Evolutionary conservation across 2,329 filamentous ascomycete species (phyloP).

Genomic region (Fusarium napiforme): DNA sequence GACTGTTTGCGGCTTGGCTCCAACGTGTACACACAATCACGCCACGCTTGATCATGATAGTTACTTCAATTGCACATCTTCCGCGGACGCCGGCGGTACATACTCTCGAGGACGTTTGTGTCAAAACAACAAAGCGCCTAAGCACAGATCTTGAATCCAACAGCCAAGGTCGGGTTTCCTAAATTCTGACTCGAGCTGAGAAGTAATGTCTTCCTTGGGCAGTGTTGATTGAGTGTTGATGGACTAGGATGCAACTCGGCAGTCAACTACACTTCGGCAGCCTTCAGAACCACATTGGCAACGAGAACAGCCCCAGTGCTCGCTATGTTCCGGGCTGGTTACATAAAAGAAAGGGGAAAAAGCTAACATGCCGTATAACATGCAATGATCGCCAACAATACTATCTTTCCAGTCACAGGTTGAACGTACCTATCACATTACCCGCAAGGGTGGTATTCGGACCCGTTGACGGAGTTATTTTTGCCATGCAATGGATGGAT

Average conservation of each 20-base stretch:
- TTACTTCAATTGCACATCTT: neutral
- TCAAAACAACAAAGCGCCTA: neutral
- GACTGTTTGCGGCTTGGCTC: neutral
- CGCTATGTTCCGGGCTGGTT: constrained; percentile 6
- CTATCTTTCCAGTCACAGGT: constrained; percentile 16
- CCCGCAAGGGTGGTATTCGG: constrained; percentile 17
- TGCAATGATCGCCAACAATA: constrained; percentile 18
- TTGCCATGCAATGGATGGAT: constrained; percentile 15
- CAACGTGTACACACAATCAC: constrained; percentile 2
- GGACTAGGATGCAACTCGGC: constrained; percentile 16
- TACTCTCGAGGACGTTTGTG: constrained; percentile 4
- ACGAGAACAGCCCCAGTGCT: neutral
- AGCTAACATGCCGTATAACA: constrained; percentile 1
- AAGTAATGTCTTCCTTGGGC: constrained; percentile 10
- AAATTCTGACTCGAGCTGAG: constrained; percentile 4
- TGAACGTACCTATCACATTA: neutral
- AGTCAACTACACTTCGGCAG: constrained; percentile 1
- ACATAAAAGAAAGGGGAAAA: neutral
- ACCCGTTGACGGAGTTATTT: constrained; percentile 18
- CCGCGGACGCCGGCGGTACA: neutral
- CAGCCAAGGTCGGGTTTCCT: constrained; percentile 8
- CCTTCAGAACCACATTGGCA: neutral
- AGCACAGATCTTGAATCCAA: constrained; percentile 2
- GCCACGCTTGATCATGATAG: neutral
- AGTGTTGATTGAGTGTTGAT: constrained; percentile 15